Percentiles rank a stretch among this genome's conserved stretches.
Evolutionary conservation across 306 rosid species (phyloP).

Genomic region (Vicia sativa): DNA sequence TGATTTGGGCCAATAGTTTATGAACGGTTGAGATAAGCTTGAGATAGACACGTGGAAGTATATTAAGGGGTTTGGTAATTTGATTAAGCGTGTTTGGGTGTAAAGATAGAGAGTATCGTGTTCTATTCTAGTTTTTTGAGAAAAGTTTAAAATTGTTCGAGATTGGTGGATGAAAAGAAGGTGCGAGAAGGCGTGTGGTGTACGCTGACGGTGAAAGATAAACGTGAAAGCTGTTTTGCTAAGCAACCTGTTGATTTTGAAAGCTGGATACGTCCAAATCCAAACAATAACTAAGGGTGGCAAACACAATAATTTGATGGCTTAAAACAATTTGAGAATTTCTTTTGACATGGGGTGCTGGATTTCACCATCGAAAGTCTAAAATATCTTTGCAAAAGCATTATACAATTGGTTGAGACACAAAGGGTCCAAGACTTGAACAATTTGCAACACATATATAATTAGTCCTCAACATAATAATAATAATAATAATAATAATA

Average conservation of each 20-base stretch:
- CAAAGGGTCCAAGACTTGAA: too few relatives aligned
- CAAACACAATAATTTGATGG: too few relatives aligned
- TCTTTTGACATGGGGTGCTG: too few relatives aligned
- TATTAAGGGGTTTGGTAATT: not conserved
- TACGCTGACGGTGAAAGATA: not conserved
- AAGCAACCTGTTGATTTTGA: not conserved
- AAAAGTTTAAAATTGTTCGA: too few relatives aligned
- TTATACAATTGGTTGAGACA: too few relatives aligned
- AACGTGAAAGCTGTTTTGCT: not conserved
- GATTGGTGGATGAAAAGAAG: not conserved
- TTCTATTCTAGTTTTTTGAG: not conserved
- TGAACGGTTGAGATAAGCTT: not conserved
- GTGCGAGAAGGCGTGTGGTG: not conserved
- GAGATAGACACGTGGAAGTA: not conserved
- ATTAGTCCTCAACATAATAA: too few relatives aligned
- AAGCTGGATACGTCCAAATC: not conserved
- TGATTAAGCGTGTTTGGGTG: not conserved
- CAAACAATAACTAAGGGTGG: not conserved
- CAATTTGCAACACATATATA: too few relatives aligned
- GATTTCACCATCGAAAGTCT: too few relatives aligned
- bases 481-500: too few relatives aligned
- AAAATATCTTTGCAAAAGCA: too few relatives aligned
- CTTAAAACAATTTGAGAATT: too few relatives aligned
- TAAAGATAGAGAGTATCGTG: not conserved
- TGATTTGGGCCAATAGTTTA: constrained; percentile 7